Evolutionary conservation across 192 early-diverging fungal species (phyloP), one percentile per base, ranked within the genome.

Genomic region (Entomortierella chlamydospora): DNA sequence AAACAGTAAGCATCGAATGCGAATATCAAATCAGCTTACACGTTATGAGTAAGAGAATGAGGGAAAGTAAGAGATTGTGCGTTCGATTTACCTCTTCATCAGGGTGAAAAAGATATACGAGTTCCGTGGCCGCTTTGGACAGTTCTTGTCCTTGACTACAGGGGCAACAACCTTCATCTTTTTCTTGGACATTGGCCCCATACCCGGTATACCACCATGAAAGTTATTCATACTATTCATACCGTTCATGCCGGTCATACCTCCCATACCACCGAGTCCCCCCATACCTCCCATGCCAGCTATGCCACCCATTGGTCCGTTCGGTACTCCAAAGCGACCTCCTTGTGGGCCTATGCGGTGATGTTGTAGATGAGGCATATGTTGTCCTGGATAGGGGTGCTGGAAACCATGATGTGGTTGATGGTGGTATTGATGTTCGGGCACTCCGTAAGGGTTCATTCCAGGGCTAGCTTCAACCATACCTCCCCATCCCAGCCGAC

Each of bases 51-150:
- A n/a, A n/a, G n/a, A n/a, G n/a, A n/a, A n/a, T n/a, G n/a, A n/a
- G n/a, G n/a, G n/a, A n/a, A n/a, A n/a, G n/a, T n/a, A n/a, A n/a
- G n/a, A n/a, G n/a, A n/a, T n/a, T n/a, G n/a, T n/a, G n/a, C n/a
- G n/a, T n/a, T 30, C 26, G 0, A 22, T 7, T 34, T 83, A 81
- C 82, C 82, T 73, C 49, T 83, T 83, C 61, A 67, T 68, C 8
- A 61, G 39, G 0, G 71, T 67, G 61, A 83, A 83, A 56, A 74
- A 70, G 13, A 83, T 76, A 51, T 80, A 83, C 25, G 82, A 72
- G 65, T 83, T 83, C 15, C 65, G 26, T 47, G 82, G 82, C 15
- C 68, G 67, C 52, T 83, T 83, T 23, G 82, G 82, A 42, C 76
- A 77, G 30, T 83, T 83, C 54, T 78, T 78, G 43, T 83, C 82